phyloP scores from a whole-genome alignment of 495 filamentous ascomycete species.

The Geoglossum glabrum region DNA sequence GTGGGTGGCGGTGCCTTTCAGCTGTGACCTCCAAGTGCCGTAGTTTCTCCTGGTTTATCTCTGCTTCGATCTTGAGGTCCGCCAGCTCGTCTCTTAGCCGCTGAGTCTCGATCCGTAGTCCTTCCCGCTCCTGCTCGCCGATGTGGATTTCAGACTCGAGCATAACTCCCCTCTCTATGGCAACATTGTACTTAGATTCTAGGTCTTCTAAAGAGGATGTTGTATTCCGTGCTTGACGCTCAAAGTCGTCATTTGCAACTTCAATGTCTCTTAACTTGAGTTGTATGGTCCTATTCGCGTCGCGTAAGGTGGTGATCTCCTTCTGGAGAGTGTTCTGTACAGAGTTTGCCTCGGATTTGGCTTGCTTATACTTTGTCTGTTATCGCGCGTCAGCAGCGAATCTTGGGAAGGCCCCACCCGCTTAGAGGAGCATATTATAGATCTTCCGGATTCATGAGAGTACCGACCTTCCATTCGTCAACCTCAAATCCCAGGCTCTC shows the following conservation, averaged over 20 bases:
- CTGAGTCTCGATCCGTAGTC: slow-evolving; percentile 71
- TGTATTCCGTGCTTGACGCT: slow-evolving; percentile 83
- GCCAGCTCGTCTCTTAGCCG: slow-evolving; percentile 73
- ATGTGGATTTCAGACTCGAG: slow-evolving; percentile 82
- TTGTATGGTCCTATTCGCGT: slow-evolving; percentile 60
- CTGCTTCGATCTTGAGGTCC: slow-evolving; percentile 82
- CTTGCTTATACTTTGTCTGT: slow-evolving; percentile 89
- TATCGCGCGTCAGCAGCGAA: slow-evolving; percentile 2
- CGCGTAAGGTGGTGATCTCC: slow-evolving; percentile 80
- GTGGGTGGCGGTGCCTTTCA: slow-evolving; percentile 27
- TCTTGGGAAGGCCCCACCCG: background rate
- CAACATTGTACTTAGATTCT: slow-evolving; percentile 88
- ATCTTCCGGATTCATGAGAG: background rate
- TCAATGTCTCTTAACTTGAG: slow-evolving; percentile 82
- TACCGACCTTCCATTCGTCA: slow-evolving; percentile 89
- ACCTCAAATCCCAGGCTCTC: slow-evolving; percentile 72
- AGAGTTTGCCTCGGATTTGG: slow-evolving; percentile 63
- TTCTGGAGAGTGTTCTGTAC: slow-evolving; percentile 82
- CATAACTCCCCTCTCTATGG: slow-evolving; percentile 80
- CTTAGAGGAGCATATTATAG: background rate
- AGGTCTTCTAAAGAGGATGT: slow-evolving; percentile 89
- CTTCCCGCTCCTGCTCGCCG: slow-evolving; percentile 79
- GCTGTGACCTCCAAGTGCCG: slow-evolving; percentile 39
- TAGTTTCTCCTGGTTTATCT: slow-evolving; percentile 85
- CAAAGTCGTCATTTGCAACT: slow-evolving; percentile 94